Conservation (phyloP, 2,329 filamentous ascomycete species). For the Cladobotryum mycophilum region DNA sequence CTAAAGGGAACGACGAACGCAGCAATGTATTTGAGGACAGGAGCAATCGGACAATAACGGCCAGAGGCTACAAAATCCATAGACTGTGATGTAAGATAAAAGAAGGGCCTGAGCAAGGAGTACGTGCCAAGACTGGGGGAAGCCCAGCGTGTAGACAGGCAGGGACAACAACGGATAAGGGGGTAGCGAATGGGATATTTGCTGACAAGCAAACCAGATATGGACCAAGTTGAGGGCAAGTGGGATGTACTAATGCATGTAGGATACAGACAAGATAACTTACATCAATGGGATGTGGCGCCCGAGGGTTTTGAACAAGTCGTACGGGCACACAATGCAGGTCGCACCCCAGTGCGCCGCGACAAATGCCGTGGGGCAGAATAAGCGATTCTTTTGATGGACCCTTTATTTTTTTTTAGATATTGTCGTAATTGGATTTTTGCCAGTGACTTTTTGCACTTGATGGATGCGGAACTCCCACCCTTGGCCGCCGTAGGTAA, state of each 20-base stretch:
- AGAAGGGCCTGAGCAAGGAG: too few relatives aligned
- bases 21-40: too few relatives aligned
- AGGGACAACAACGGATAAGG: not conserved
- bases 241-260: not conserved
- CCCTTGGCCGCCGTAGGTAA: not conserved
- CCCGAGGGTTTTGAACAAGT: constrained; percentile 1
- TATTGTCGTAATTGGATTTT: not conserved
- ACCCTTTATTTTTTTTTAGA: not conserved
- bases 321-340: constrained; percentile 2
- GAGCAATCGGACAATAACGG: too few relatives aligned
- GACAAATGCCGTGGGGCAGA: constrained; percentile 6
- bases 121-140: too few relatives aligned
- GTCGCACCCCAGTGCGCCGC: not conserved
- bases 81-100: too few relatives aligned
- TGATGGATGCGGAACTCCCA: not conserved
- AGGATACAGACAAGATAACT: constrained; percentile 3
- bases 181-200: too few relatives aligned
- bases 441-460: not conserved
- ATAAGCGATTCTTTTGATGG: constrained; percentile 7
- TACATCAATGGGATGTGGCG: constrained; percentile 6
- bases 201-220: too few relatives aligned
- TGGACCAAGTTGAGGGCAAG: not conserved
- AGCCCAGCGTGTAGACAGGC: not conserved
- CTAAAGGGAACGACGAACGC: too few relatives aligned
- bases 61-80: too few relatives aligned